Evolutionary conservation across 1,284 basidiomycete genomes (phyloP).

Genomic region (Cutaneotrichosporon dermatis): DNA sequence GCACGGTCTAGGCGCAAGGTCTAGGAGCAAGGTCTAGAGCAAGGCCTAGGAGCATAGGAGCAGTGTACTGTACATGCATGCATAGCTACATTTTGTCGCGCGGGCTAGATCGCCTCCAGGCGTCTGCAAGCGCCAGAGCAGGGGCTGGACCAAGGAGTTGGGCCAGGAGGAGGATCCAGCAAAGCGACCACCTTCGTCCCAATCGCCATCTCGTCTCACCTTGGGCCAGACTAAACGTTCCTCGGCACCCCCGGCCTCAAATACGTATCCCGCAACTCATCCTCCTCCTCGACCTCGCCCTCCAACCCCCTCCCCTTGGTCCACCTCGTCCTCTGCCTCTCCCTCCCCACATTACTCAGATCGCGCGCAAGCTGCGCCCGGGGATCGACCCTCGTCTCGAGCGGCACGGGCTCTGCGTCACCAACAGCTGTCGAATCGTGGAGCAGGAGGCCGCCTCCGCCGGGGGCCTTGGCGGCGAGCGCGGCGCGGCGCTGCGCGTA

Average conservation of each 20-base stretch:
- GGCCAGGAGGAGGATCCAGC: too few relatives aligned
- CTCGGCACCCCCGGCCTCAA: conserved; percentile 31
- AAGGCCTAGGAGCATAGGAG: too few relatives aligned
- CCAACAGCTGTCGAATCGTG: not conserved
- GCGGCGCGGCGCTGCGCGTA: not conserved
- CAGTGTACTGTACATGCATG: not conserved
- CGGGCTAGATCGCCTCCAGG: too few relatives aligned
- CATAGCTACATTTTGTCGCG: not conserved
- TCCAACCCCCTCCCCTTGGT: conserved; percentile 30
- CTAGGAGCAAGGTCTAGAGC: too few relatives aligned
- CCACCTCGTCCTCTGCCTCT: conserved; percentile 23
- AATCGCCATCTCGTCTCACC: too few relatives aligned
- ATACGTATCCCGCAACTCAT: conserved; percentile 37
- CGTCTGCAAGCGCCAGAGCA: too few relatives aligned
- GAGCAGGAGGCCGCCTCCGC: not conserved
- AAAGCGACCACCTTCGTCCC: too few relatives aligned
- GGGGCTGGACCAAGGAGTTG: too few relatives aligned
- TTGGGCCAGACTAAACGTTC: not conserved
- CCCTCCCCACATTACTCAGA: conserved; percentile 13
- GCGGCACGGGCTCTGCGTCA: not conserved
- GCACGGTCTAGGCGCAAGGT: too few relatives aligned
- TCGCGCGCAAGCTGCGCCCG: conserved; percentile 9
- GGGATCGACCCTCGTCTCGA: not conserved
- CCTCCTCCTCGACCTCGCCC: conserved; percentile 33
- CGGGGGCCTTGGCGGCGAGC: conserved; percentile 1